Conservation (phyloP, 148 eudicot genomes). For the Spergularia bocconei region DNA sequence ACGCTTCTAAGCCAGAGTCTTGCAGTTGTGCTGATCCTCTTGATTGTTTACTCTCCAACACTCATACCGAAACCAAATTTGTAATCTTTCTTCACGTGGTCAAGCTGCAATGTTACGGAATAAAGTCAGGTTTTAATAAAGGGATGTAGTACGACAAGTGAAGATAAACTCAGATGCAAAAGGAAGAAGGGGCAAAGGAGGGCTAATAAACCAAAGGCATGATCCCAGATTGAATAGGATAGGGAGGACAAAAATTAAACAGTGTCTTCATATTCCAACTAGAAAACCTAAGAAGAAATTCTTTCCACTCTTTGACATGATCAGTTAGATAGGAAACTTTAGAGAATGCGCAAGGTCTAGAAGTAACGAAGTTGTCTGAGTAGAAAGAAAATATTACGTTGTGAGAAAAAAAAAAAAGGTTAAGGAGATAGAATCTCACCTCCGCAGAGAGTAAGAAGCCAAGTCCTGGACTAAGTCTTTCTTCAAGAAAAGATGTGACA, state of each 20-base stretch:
- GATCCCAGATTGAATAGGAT: neutral
- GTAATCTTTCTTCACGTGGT: conserved; percentile 69
- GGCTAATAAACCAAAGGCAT: neutral
- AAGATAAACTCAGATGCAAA: too few relatives aligned
- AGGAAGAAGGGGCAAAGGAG: too few relatives aligned
- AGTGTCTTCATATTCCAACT: neutral
- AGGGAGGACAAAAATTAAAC: neutral
- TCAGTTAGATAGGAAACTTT: neutral
- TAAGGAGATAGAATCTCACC: conserved; percentile 41
- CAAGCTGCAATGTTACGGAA: conserved; percentile 44
- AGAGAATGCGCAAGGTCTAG: neutral
- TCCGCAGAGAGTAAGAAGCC: conserved; percentile 85
- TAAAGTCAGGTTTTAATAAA: neutral
- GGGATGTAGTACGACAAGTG: too few relatives aligned
- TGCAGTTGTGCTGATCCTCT: neutral
- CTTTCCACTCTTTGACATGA: neutral
- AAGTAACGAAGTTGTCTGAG: neutral
- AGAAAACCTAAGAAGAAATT: neutral
- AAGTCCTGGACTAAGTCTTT: conserved; percentile 83
- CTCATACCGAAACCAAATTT: conserved; percentile 67
- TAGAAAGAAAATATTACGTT: neutral
- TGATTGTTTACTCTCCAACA: conserved; percentile 51
- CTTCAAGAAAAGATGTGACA: conserved; percentile 75
- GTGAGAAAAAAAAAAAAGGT: neutral
- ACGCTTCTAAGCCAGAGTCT: neutral